A percentile compares a stretch with the other conserved stretches of the same genome.
These are phyloP conservation scores for Colletotrichum neosansevieriae DNA, from an alignment of 2,329 filamentous ascomycete genomes.

Conservation along the genomic window DNA sequence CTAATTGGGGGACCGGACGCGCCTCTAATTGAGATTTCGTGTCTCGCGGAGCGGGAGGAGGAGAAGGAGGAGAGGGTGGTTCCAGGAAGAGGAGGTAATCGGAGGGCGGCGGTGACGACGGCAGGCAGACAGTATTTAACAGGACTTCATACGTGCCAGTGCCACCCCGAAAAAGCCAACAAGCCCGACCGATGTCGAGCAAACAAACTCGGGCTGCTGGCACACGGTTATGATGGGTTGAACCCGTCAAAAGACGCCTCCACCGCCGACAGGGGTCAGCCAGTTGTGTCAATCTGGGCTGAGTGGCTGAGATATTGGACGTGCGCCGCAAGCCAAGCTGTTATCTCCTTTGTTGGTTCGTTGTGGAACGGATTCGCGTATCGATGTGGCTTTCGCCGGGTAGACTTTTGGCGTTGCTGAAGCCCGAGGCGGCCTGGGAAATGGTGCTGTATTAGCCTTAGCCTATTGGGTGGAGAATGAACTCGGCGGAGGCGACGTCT, in stretches of 20 bases:
- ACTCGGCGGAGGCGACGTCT: background rate
- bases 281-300: constrained; percentile 3
- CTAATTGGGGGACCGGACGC: background rate
- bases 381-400: constrained; percentile 6
- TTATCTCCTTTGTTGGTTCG: constrained; percentile 8
- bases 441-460: background rate
- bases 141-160: constrained; percentile 8
- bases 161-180: background rate
- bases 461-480: background rate
- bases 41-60: background rate
- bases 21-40: background rate
- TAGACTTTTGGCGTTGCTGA: background rate
- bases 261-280: constrained; percentile 12
- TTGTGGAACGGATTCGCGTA: constrained; percentile 7
- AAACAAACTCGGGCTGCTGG: constrained; percentile 14
- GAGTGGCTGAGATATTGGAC: constrained; percentile 13
- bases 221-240: constrained; percentile 28
- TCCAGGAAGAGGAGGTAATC: constrained; percentile 6
- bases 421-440: background rate
- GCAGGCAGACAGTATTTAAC: constrained; percentile 15
- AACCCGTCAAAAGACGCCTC: constrained; percentile 12
- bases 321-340: constrained; percentile 1
- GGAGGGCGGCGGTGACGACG: background rate
- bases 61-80: background rate
- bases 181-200: background rate